Evolutionary conservation across 2,329 filamentous ascomycete genomes (phyloP), one percentile per base, ranked within the genome.

Genomic region (Phaeosphaeria sp.): DNA sequence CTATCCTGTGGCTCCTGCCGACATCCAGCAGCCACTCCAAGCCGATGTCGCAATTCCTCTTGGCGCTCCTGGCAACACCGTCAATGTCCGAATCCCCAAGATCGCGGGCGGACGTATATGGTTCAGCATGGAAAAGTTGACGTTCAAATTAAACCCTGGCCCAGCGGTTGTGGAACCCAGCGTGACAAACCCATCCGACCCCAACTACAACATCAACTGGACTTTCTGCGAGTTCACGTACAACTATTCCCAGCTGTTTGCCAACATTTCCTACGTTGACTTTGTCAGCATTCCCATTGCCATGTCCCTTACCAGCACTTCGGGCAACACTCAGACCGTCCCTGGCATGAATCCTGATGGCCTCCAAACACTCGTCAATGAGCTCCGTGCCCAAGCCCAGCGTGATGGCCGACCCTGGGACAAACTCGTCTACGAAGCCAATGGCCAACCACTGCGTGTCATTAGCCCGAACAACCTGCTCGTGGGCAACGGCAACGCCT

Each of bases 81-180:
- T 80, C 25, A 85, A 80, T 2, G 80, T 91, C 22, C 87, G 84
- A 1, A 87, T 93, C 59, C 91, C 91, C 11, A 87, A 87, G 59
- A 82, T 92, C 24, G 88, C 85, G 2, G 90, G 89, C 21, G 90
- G 86, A 1, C 84, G 91, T 52, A 86, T 93, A 72, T 93, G 89
- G 87, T 90, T 91, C 75, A 86, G 83, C 55, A 80, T 86, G 57
- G 85, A 84, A 45, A 83, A 83, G 36, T 81, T 93, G 49, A 87
- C 82, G 1, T 93, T 93, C 76, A 80, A 86, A 13, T 75, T 93
- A 51, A 93, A 93, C 74, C 88, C 87, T 1, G 87, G 87, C 17
- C 88, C 91, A 6, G 88, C 86, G 1, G 81, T 93, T 15, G 90
- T 93, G 44, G 90, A 93, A 77, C 91, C 91, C 0, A 89, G 87